Percentiles rank a stretch among this genome's conserved stretches.
Evolutionary conservation across 768 basidiomycete species (phyloP).

Genomic region (Piloderma croceum): DNA sequence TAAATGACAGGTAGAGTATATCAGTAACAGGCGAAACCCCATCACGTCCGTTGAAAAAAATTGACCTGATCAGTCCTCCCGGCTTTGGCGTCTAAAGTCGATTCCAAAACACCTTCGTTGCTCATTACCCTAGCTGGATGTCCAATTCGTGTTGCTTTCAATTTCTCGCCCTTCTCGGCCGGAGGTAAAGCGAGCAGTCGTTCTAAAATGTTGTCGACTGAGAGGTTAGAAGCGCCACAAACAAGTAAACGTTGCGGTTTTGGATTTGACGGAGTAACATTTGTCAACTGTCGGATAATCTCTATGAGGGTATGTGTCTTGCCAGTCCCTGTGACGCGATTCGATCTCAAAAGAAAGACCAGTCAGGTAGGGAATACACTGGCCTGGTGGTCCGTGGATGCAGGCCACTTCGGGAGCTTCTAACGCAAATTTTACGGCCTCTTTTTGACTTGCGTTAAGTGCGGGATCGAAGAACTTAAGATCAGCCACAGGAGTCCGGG

Average conservation of each 20-base stretch:
- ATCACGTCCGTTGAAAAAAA: too few relatives aligned
- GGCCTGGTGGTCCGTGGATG: conserved; percentile 97
- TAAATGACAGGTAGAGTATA: neutral
- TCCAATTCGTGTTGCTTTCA: conserved; percentile 82
- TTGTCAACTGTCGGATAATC: conserved; percentile 78
- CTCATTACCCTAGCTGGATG: conserved; percentile 92
- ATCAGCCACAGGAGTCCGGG: conserved; percentile 28
- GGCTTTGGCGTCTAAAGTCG: conserved; percentile 71
- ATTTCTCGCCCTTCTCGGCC: conserved; percentile 40
- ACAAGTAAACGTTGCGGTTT: conserved; percentile 66
- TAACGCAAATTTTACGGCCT: conserved; percentile 79
- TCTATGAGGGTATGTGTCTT: conserved; percentile 97
- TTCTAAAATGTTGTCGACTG: conserved; percentile 93
- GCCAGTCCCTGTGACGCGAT: conserved; percentile 60
- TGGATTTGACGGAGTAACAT: conserved; percentile 39
- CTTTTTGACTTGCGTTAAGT: conserved; percentile 80
- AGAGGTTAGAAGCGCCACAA: conserved; percentile 90
- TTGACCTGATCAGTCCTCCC: conserved; percentile 63
- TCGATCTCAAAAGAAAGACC: too few relatives aligned
- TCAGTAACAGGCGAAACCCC: neutral
- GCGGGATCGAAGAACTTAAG: conserved; percentile 67
- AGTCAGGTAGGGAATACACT: too few relatives aligned
- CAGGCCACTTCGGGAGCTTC: conserved; percentile 79
- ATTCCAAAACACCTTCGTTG: conserved; percentile 56
- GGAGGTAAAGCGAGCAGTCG: conserved; percentile 64